Percentiles rank a stretch among this genome's conserved stretches.
Evolutionary conservation across 2,329 filamentous ascomycete species (phyloP).

Genomic region (Arthrobotrys conoides): DNA sequence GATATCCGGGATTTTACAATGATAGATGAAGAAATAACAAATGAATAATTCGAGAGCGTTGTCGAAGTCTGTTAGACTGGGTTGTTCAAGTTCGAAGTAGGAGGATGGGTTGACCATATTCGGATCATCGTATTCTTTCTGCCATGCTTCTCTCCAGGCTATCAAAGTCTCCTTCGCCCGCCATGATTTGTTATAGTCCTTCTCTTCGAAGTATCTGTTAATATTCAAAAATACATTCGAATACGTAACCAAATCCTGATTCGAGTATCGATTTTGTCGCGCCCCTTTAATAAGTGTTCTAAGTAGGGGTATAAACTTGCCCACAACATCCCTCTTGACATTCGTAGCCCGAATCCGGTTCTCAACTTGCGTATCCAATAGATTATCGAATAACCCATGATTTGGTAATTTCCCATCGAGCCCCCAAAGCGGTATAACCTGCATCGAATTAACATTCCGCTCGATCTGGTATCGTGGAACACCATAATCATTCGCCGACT

Average conservation of each 20-base stretch:
- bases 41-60: constrained; percentile 65
- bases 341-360: constrained; percentile 68
- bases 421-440: constrained; percentile 72
- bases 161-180: constrained; percentile 68
- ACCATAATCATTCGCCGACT: constrained; percentile 73
- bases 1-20: constrained; percentile 72
- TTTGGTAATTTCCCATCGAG: constrained; percentile 71
- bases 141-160: constrained; percentile 70
- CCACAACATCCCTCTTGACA: constrained; percentile 69
- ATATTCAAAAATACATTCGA: constrained; percentile 70
- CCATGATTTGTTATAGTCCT: constrained; percentile 71
- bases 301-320: constrained; percentile 72
- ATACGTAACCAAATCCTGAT: constrained; percentile 68
- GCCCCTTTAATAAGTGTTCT: constrained; percentile 71
- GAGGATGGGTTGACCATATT: constrained; percentile 65
- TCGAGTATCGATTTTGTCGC: constrained; percentile 68
- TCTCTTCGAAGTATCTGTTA: constrained; percentile 71
- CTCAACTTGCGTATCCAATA: constrained; percentile 71
- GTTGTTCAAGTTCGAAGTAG: constrained; percentile 66
- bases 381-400: constrained; percentile 72
- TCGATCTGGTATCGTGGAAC: constrained; percentile 73
- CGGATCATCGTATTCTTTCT: constrained; percentile 68
- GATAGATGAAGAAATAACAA: constrained; percentile 72
- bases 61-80: constrained; percentile 65
- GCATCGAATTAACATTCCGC: constrained; percentile 72